These are phyloP conservation scores for Phycomyces nitens DNA, from an alignment of 192 early-diverging fungal species.

Conservation along the genomic window DNA sequence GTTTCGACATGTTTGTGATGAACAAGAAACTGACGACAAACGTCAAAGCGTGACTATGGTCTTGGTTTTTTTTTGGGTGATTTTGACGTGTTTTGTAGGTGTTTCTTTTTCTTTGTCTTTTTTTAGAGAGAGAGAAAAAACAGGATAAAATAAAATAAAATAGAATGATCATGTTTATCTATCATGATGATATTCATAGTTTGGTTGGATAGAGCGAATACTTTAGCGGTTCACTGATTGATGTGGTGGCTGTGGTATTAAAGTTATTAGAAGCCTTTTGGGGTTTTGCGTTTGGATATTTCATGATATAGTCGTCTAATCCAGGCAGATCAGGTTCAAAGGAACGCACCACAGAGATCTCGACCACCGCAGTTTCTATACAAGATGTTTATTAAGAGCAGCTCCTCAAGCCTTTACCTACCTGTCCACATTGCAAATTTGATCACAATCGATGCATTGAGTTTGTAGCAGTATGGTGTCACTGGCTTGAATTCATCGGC, in stretches of 20 bases:
- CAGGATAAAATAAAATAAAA: neutral
- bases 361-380: slow-evolving; percentile 21
- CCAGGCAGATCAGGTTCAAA: slow-evolving; percentile 33
- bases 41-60: too few relatives aligned
- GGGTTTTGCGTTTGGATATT: slow-evolving; percentile 18
- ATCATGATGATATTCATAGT: neutral
- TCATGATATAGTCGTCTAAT: slow-evolving; percentile 28
- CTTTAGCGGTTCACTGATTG: neutral
- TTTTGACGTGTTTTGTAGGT: too few relatives aligned
- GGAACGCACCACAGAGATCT: slow-evolving; percentile 20
- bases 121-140: neutral
- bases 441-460: slow-evolving; percentile 16
- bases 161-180: neutral
- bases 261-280: neutral
- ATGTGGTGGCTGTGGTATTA: neutral
- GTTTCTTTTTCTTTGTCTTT: too few relatives aligned
- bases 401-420: too few relatives aligned
- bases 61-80: too few relatives aligned
- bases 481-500: slow-evolving; percentile 21
- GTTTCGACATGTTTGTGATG: slow-evolving; percentile 5
- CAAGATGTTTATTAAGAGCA: too few relatives aligned
- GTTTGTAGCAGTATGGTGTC: slow-evolving; percentile 27
- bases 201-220: neutral
- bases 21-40: too few relatives aligned
- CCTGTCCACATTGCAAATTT: slow-evolving; percentile 27